These are phyloP conservation scores for Aspergillus campestris DNA, from an alignment of 495 filamentous ascomycete species.

Conservation along the genomic window DNA sequence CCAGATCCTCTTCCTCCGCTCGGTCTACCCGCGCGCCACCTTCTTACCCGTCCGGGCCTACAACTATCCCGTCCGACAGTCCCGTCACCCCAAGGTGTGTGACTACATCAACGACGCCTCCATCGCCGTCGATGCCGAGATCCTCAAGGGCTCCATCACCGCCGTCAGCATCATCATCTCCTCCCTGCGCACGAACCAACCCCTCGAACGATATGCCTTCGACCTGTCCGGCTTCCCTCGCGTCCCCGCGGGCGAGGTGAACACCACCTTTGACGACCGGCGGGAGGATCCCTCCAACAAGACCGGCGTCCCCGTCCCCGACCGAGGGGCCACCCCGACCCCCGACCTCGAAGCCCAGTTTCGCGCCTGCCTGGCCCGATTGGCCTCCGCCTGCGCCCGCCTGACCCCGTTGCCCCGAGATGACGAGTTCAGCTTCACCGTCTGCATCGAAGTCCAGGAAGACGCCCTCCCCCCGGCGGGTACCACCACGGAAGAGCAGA, in stretches of 20 bases:
- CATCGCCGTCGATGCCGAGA: slow-evolving; percentile 62
- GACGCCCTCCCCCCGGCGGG: slow-evolving; percentile 68
- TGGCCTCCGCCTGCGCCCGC: slow-evolving; percentile 46
- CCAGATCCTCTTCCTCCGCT: slow-evolving; percentile 83
- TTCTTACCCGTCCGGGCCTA: slow-evolving; percentile 79
- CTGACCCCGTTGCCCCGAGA: slow-evolving; percentile 59
- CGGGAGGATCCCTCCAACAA: slow-evolving; percentile 33
- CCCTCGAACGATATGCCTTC: slow-evolving; percentile 79
- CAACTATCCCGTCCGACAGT: slow-evolving; percentile 84
- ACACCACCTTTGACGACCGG: slow-evolving; percentile 45
- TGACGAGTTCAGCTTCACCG: slow-evolving; percentile 69
- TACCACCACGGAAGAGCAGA: slow-evolving; percentile 43
- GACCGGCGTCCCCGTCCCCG: slow-evolving; percentile 26
- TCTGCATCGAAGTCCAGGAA: slow-evolving; percentile 76
- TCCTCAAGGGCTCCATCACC: slow-evolving; percentile 61
- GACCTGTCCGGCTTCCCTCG: slow-evolving; percentile 69
- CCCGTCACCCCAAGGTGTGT: slow-evolving; percentile 83
- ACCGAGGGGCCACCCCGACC: slow-evolving; percentile 26
- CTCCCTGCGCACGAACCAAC: slow-evolving; percentile 42
- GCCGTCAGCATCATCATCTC: slow-evolving; percentile 71
- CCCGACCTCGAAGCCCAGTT: slow-evolving; percentile 68
- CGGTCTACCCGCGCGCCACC: slow-evolving; percentile 70
- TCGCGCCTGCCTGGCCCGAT: slow-evolving; percentile 45
- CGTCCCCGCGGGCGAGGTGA: slow-evolving; percentile 42
- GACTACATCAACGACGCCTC: slow-evolving; percentile 83